phyloP scores from a whole-genome alignment of 177 flowering plant genomes.

The Vitis hybrid region DNA sequence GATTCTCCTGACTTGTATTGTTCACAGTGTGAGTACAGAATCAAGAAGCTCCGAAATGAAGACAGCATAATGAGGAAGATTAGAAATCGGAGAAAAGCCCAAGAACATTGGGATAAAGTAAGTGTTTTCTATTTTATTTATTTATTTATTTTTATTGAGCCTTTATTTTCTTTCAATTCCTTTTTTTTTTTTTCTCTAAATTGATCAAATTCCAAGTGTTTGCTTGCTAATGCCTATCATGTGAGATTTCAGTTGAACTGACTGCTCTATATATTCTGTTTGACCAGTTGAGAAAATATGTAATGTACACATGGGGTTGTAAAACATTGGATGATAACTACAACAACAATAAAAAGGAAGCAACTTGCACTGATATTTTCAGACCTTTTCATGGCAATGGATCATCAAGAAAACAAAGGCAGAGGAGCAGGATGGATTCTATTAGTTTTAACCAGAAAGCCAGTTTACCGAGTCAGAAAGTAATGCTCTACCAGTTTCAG shows the following conservation, averaged over 20 bases:
- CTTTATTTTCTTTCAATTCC: not conserved
- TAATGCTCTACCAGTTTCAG: slow-evolving; percentile 16
- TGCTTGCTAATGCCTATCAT: too few species aligned
- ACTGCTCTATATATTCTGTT: slow-evolving; percentile 8
- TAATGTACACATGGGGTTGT: slow-evolving; percentile 75
- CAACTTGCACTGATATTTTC: slow-evolving; percentile 29
- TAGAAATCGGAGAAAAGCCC: slow-evolving; percentile 74
- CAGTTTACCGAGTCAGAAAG: slow-evolving; percentile 38
- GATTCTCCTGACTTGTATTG: slow-evolving; percentile 13
- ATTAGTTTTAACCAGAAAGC: slow-evolving; percentile 34
- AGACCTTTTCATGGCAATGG: slow-evolving; percentile 25
- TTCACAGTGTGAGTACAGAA: slow-evolving; percentile 77
- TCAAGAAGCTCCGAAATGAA: slow-evolving; percentile 80
- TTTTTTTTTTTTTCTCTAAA: not conserved
- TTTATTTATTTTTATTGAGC: not conserved
- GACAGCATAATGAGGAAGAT: slow-evolving; percentile 60
- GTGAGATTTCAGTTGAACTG: slow-evolving; percentile 1
- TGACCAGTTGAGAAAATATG: slow-evolving; percentile 85
- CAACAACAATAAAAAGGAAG: slow-evolving; percentile 17
- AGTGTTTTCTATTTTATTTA: slow-evolving; percentile 5
- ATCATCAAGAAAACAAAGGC: slow-evolving; percentile 37
- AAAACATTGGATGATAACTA: slow-evolving; percentile 39
- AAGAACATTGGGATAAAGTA: slow-evolving; percentile 83
- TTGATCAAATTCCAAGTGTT: not conserved
- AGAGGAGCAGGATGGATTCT: slow-evolving; percentile 23